Evolutionary conservation across 257 asterid genomes (phyloP).

Genomic region (Scutellaria baicalensis): DNA sequence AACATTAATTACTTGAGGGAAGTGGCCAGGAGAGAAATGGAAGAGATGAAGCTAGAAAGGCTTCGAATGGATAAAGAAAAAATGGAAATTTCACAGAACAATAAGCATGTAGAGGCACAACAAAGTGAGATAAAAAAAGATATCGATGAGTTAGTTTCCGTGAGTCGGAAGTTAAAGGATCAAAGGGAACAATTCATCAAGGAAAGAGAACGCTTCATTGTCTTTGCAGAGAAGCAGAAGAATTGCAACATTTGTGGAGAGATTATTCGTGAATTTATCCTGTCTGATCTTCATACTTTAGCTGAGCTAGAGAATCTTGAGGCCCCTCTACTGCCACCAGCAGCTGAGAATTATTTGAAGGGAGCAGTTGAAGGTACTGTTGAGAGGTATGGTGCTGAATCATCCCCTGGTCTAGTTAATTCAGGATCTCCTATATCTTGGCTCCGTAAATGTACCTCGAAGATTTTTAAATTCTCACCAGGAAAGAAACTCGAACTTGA

Average conservation of each 20-base stretch:
- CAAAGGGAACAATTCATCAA: conserved; percentile 72
- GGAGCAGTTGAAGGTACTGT: conserved; percentile 40
- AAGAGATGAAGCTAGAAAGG: conserved; percentile 73
- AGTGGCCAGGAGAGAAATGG: conserved; percentile 75
- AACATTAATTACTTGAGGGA: conserved; percentile 64
- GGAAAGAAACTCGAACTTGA: conserved; percentile 56
- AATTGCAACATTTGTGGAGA: conserved; percentile 70
- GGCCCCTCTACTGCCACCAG: conserved; percentile 55
- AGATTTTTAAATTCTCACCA: conserved; percentile 70
- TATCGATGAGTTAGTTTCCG: conserved; percentile 71
- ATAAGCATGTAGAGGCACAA: conserved; percentile 66
- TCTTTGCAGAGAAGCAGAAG: conserved; percentile 66
- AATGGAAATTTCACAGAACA: conserved; percentile 53
- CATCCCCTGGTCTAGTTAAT: conserved; percentile 37
- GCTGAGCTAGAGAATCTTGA: conserved; percentile 40
- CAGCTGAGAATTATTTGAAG: conserved; percentile 58
- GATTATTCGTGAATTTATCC: conserved; percentile 53
- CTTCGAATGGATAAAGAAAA: conserved; percentile 56
- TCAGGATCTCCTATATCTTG: conserved; percentile 75
- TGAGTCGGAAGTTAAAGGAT: conserved; percentile 82
- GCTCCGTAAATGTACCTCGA: conserved; percentile 85
- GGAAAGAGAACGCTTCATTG: conserved; percentile 80
- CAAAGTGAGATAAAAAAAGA: conserved; percentile 83
- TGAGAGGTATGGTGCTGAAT: conserved; percentile 26
- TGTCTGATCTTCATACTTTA: conserved; percentile 65